Base-by-base conservation (phyloP, 306 rosid genomes). In the Bauhinia variegata region DNA sequence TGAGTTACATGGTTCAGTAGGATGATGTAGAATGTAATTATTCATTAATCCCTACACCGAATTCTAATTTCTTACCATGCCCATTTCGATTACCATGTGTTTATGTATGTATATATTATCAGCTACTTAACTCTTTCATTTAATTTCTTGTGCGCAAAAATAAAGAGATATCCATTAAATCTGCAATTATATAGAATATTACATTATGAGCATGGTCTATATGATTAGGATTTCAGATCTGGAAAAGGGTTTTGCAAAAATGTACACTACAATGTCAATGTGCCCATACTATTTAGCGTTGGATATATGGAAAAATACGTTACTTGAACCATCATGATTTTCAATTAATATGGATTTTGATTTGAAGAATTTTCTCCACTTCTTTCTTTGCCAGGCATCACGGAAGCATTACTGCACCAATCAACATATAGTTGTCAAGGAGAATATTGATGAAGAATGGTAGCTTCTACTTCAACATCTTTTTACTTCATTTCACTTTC, bases 361-460 rank as follows among this genome's bases (percentile, higher is more conserved):
- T 62, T 59, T 71, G 58, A 71, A 56, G 9, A 57, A 54, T 71
- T 4, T 38, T 16, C 55, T 28, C 36, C 54, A n/a, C 34, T 19
- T 42, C 33, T 54, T 53, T 63, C 71, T 55, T 65, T 82, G 19
- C 65, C 84, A 89, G 98, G 98, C 89, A 15, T 89, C 96, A 3
- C 82, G 96, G 77, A 92, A 86, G 74, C 96, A 89, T 86, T 87
- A 84, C 75, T 92, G 98, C 80, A 92, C 98, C 71, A 92, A 92
- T 79, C 71, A 83, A 49, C 60, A 78, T 74, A 68, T 86, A 68
- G 74, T 59, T 16, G 93, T 85, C 67, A 87, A 75, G 62, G 87
- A 86, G 50, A 92, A 81, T 58, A 32, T 92, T 2, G 85, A 92
- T 60, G 96, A 92, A 79, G 89, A 92, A 84, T 92, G 98, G 98